phyloP scores from a whole-genome alignment of 495 filamentous ascomycete genomes.

The Aspergillus kassunensis region DNA sequence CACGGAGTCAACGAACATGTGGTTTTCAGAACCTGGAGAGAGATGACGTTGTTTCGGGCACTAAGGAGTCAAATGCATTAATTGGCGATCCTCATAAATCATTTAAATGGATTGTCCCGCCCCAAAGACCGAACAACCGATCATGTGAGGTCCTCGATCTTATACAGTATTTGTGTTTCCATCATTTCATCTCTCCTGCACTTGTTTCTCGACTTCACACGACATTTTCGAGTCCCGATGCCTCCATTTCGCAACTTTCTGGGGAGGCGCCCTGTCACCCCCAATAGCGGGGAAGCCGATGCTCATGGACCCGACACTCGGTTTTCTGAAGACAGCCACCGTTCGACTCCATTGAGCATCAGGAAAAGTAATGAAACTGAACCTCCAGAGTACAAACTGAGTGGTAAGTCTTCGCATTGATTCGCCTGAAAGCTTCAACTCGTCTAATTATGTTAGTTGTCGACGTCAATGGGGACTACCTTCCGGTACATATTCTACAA shows the following conservation, averaged over 20 bases:
- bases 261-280: conserved; percentile 51
- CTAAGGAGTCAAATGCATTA: neutral
- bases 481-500: conserved; percentile 62
- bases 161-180: neutral
- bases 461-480: conserved; percentile 93
- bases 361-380: conserved; percentile 54
- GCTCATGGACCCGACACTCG: conserved; percentile 42
- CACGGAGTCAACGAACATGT: no score
- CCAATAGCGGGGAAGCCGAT: conserved; percentile 42
- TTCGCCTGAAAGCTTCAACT: neutral
- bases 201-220: neutral
- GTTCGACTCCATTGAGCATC: conserved; percentile 51
- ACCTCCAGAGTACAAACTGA: conserved; percentile 75
- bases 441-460: conserved; percentile 59
- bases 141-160: conserved; percentile 24
- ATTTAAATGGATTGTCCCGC: conserved; percentile 15
- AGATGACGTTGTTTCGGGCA: conserved; percentile 6
- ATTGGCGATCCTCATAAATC: conserved; percentile 14
- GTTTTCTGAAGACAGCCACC: conserved; percentile 38
- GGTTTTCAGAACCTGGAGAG: neutral
- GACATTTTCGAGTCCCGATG: conserved; percentile 43
- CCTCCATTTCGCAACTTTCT: conserved; percentile 74
- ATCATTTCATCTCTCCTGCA: conserved; percentile 4
- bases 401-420: conserved; percentile 53
- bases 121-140: conserved; percentile 19